Percentiles rank a stretch among this genome's conserved stretches.
Conservation (phyloP, 495 filamentous ascomycete species). For the Lasiosphaeris hirsuta region DNA sequence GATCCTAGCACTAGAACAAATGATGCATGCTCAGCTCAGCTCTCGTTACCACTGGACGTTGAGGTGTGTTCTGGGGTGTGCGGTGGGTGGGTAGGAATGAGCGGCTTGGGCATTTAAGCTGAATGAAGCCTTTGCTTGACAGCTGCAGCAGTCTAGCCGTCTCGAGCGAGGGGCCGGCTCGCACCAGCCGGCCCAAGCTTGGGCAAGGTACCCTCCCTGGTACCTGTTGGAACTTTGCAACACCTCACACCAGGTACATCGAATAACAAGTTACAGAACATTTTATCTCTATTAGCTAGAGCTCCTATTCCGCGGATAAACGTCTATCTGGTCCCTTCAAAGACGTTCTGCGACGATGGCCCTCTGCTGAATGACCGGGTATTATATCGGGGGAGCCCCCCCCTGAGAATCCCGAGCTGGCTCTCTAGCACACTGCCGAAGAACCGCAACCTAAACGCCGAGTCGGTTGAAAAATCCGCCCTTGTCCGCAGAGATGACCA, state of each 20-base stretch:
- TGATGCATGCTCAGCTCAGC: too few relatives aligned
- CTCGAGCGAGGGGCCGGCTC: too few relatives aligned
- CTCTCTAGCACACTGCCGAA: conserved; percentile 17
- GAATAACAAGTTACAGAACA: conserved; percentile 8
- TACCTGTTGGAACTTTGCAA: background rate
- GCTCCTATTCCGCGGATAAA: conserved; percentile 22
- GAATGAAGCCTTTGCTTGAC: too few relatives aligned
- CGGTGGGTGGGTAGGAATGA: too few relatives aligned
- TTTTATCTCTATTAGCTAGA: conserved; percentile 32
- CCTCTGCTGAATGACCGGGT: conserved; percentile 19
- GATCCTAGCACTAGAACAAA: too few relatives aligned
- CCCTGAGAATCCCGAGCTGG: conserved; percentile 14
- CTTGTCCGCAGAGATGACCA: conserved; percentile 20
- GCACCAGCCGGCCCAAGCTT: too few relatives aligned
- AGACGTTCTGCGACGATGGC: conserved; percentile 15
- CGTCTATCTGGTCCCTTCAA: conserved; percentile 14
- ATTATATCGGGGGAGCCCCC: conserved; percentile 19
- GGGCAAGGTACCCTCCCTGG: too few relatives aligned
- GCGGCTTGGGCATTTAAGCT: too few relatives aligned
- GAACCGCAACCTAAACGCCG: conserved; percentile 30
- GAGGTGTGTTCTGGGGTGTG: too few relatives aligned
- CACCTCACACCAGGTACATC: background rate
- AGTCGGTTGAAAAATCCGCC: conserved; percentile 22
- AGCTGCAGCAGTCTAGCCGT: too few relatives aligned
- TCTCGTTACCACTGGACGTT: too few relatives aligned